Evolutionary conservation across 768 basidiomycete species (phyloP), one percentile per base, ranked within the genome.

Genomic region (Strobilomyces echinocephalus): DNA sequence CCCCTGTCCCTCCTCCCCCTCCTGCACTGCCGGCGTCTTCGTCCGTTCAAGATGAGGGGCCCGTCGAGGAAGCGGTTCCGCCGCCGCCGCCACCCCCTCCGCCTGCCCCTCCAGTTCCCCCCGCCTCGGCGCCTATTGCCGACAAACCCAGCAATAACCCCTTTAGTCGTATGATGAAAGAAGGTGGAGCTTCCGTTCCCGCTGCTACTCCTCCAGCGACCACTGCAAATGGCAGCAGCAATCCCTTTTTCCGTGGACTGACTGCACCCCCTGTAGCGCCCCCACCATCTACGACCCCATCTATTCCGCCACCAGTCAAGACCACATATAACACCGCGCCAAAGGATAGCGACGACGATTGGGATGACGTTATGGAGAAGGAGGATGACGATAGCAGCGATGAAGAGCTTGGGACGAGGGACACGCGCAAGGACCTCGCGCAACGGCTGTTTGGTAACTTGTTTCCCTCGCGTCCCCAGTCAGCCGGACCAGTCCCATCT

Each of bases 311-410:
- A 8, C 69, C 80, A 0, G 65, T 77, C 21, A 85, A 80, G 64
- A 67, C 79, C 0, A 65, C 78, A 3, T 88, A 90, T 56, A 70
- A 86, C 57, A 85, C 82, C 1, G 87, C 82, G 0, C 78, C 85
- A 1, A 69, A 72, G 3, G 76, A 74, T 33, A 73, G 75, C 31
- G 86, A 88, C 2, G 88, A 89, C 16, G 91, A 92, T 46, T 95
- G 92, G 91, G 91, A 87, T 50, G 83, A 84, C n/a, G 74, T 91
- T 46, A 74, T 81, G 62, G 91, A 94, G 68, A 83, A 81, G 40
- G 79, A 83, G 20, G 81, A 80, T 5, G 79, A 81, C 6, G 84
- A 87, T 60, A 85, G 82, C 57, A 86, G 83, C 49, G 91, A 92
- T 50, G 92, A 93, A 66, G 92, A 93, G 54, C 73, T 87, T 45